Percentiles rank a stretch among this genome's conserved stretches.
Evolutionary conservation across 78 protist genomes (phyloP).

Genomic region (Pigoraptor vietnamica): DNA sequence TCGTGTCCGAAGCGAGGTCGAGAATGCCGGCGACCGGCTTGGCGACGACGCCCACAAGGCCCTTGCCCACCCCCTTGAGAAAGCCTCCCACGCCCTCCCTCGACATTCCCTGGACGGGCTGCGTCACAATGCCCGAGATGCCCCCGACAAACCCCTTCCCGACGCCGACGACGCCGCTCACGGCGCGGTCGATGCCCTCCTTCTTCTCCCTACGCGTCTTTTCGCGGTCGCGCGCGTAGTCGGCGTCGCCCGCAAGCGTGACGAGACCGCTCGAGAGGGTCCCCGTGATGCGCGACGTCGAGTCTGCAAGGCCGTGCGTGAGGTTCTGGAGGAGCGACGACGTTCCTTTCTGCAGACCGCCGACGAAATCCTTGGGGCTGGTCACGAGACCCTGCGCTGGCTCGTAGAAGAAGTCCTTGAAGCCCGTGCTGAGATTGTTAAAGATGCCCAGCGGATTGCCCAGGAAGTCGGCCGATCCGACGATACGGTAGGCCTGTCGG

Average conservation of each 20-base stretch:
- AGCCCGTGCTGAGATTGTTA: slow-evolving; percentile 60
- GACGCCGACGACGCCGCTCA: slow-evolving; percentile 27
- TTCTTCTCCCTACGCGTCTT: too few relatives aligned
- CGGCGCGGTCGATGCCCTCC: slow-evolving; percentile 43
- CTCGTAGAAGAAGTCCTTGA: slow-evolving; percentile 76
- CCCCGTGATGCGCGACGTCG: slow-evolving; percentile 9
- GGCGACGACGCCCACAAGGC: slow-evolving; percentile 64
- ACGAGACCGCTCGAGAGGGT: not conserved
- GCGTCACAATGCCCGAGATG: slow-evolving; percentile 68
- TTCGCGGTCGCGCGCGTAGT: slow-evolving; percentile 25
- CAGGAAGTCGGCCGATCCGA: slow-evolving; percentile 70
- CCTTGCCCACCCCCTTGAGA: slow-evolving; percentile 71
- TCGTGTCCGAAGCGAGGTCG: too few relatives aligned
- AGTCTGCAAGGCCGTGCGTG: not conserved
- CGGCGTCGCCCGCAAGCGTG: not conserved
- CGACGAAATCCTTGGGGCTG: slow-evolving; percentile 58
- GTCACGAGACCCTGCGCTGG: slow-evolving; percentile 66
- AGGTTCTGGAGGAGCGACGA: not conserved
- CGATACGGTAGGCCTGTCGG: slow-evolving; percentile 29
- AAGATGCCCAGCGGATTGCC: slow-evolving; percentile 82
- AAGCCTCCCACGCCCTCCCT: slow-evolving; percentile 66
- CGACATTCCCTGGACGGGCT: slow-evolving; percentile 67
- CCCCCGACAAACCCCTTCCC: slow-evolving; percentile 66
- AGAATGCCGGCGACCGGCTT: slow-evolving; percentile 73
- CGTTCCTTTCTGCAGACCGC: slow-evolving; percentile 55